Evolutionary conservation across 495 filamentous ascomycete genomes (phyloP), one percentile per base, ranked within the genome.

Genomic region (Tetracladium marchalianum): DNA sequence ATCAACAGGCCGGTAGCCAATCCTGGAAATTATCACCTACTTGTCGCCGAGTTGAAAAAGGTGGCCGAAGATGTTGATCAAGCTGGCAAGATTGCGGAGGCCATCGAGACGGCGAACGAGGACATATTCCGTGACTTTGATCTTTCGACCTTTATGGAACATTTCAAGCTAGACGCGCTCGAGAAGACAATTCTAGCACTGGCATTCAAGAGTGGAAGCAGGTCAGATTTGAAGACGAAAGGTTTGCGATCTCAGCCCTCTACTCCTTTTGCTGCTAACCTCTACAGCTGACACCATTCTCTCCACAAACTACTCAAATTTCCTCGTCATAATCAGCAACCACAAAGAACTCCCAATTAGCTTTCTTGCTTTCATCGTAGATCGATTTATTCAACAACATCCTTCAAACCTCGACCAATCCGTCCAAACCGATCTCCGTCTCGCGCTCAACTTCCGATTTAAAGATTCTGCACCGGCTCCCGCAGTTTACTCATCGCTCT

Each of bases 71-170:
- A 90, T 59, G 77, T 78, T 45, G 75, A 82, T 45, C 88, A 93
- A 62, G 85, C 88, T 13, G 73, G 83, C 47, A 90, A 85, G 57
- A 93, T 99, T 53, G 89, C 90, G 44, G 87, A 96, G 61, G 85
- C 87, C 12, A 83, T 99, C 51, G 89, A 95, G 61, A 78, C 79
- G 1, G 81, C 81, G 13, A 72, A 69, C 52, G 87, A 87, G 47
- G 88, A 96, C 53, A 78, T 95, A 22, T 95, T 95, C 64, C 81
- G 84, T 36, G 89, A 97, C 57, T 95, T 97, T 53, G 90, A 97
- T 58, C 72, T 97, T 10, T 84, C 86, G 4, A 85, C 81, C 4
- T 97, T 99, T 55, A 76, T 95, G 70, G 84, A 89, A 43, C 88
- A 95, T 59, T 96, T 97, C 70, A 84, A 88, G 50, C 72, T 99